Evolutionary conservation across 345 rosid species (phyloP), one percentile per base, ranked within the genome.

Genomic region (Pelargonium nanum): DNA sequence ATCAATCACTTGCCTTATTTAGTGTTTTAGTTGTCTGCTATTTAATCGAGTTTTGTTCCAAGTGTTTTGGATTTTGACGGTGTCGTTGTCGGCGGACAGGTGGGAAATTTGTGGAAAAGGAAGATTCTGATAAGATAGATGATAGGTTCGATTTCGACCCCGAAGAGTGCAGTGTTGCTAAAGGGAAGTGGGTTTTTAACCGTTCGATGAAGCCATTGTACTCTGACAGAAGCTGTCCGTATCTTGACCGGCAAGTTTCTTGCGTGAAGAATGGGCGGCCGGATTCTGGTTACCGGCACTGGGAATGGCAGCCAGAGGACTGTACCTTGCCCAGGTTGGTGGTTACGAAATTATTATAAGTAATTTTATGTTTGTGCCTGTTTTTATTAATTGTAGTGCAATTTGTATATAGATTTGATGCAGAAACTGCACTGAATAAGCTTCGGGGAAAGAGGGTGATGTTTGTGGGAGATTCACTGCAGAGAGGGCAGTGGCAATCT

Each of bases 221-320:
- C 72, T 70, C 93, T 10, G 98, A 92, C 58, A 69, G 64, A 60
- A 80, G 85, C 61, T 92, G 98, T 72, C 95, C 89, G 0, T 92
- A 92, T 70, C 68, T 92, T 2, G 98, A 92, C 26, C 66, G 70
- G 51, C 98, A 89, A 68, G 77, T 92, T 65, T 66, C 91, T 52
- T 92, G 96, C 50, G 77, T 74, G 55, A 77, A 85, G 70, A 89
- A 92, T 24, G 96, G 89, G 9, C 69, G 81, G 34, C 77, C 24
- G 40, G 91, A 92, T 59, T 77, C 85, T 0, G 82, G 84, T 65
- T 92, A 89, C 67, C 89, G 65, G 16, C 80, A 77, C 34, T 92
- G 96, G 98, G 89, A 82, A 63, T 92, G 98, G 98, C 96, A 81
- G 68, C 96, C 95, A 1, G 93, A 87, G 28, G 98, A 92, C 62